Conservation (phyloP, 2,329 filamentous ascomycete species). For the Mycosphaerella arachidis region DNA sequence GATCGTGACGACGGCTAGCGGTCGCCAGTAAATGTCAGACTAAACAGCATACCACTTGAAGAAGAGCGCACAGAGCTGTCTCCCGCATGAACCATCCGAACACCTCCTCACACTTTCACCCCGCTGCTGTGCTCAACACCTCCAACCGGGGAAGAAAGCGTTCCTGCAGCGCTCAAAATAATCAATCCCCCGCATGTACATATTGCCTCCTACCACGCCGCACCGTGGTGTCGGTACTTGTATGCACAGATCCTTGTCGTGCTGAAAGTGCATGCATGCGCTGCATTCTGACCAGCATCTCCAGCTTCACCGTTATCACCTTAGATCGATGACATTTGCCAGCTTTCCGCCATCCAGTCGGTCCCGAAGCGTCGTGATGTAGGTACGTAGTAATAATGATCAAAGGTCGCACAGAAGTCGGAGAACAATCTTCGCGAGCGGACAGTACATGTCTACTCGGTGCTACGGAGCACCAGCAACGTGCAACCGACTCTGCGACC, state of each 20-base stretch:
- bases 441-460: too few relatives aligned
- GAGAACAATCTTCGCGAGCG: too few relatives aligned
- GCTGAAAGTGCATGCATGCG: background rate
- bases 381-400: background rate
- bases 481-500: background rate
- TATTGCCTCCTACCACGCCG: constrained; percentile 4
- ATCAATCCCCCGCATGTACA: background rate
- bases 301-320: too few relatives aligned
- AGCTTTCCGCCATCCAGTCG: background rate
- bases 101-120: background rate
- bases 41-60: background rate
- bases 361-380: background rate
- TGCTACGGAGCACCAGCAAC: background rate
- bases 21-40: background rate
- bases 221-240: background rate
- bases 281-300: too few relatives aligned
- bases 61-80: background rate
- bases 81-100: background rate
- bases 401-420: background rate
- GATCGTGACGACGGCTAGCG: background rate
- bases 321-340: background rate
- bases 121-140: background rate
- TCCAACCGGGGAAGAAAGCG: constrained; percentile 3
- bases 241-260: background rate
- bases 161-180: background rate